Base-by-base conservation (phyloP, 139 green algal genomes). In the Chlorella sorokiniana region DNA sequence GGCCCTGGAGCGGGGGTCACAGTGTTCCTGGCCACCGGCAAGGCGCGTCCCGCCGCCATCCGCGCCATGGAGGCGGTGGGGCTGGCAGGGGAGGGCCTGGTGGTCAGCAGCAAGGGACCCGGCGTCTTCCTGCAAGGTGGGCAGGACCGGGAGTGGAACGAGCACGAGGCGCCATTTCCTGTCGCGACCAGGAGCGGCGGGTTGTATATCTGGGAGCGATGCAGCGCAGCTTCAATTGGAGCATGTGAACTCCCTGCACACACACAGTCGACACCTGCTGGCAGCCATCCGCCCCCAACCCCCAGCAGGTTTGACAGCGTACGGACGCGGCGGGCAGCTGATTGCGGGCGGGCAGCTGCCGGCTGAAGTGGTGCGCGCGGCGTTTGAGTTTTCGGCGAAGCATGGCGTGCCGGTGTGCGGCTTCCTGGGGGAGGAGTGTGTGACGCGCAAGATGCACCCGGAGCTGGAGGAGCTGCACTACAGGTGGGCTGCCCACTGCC, bases 21-120 rank as follows among this genome's bases (percentile, higher is more conserved):
- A 0, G 89, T 99, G 33, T 84, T 96, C 42, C 84, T 98, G 44
- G 96, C 96, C 16, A 99, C 96, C 8, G 96, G 96, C 65, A 99
- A 99, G 83, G 96, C 96, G 20, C 82, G 96, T n/a, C 91, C 95
- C 5, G 95, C 95, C 4, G 95, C 95, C 22, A 76, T 95, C 0
- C 71, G 69, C 25, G 95, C 95, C 0, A 88, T 92, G 41, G 37
- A 77, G 0, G 78, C 81, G 2, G 91, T 89, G 5, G 92, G 90
- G 1, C 88, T 98, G 22, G 86, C 88, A 77, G 92, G 91, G 87
- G 65, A 62, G 65, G 87, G 84, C 0, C 75, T 95, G 77, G 86
- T 98, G 42, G 91, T 95, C 29, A 90, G 87, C 35, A 25, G 31
- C 0, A 33, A 51, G 0, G 82, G 80, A 3, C 92, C 94, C 1